Evolutionary conservation across 2,329 filamentous ascomycete genomes (phyloP), one percentile per base, ranked within the genome.

Genomic region (Stachybotrys echinatus): DNA sequence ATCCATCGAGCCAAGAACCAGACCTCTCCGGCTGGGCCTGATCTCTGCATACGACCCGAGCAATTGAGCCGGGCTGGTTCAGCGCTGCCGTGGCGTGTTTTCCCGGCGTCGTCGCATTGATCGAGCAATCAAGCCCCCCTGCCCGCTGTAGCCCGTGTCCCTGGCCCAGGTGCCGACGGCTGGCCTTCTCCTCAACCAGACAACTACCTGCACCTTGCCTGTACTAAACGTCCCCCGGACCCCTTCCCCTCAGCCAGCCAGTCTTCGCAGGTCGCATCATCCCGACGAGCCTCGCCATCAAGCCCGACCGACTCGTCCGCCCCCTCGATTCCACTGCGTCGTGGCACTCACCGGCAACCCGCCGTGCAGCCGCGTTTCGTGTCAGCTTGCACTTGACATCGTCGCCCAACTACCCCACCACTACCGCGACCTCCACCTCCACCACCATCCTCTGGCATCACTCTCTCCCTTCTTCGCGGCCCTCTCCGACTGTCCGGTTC

Each of bases 331-430:
- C 27, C 27, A 34, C n/a, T n/a, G 14, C 27, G 27, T 14, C 27
- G 27, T 34, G 27, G 27, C 27, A 34, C 10, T 34, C 27, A 34
- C 8, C 17, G 40, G 40, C n/a, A 43, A 22, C 22, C 40, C 19
- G n/a, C 49, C 48, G 49, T 45, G 46, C 44, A 48, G 37, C 43
- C 49, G 50, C 52, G 51, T 57, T 53, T 52, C 49, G 55, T 51
- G 49, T 55, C 53, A 46, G 47, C 60, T 58, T 52, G 54, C 61
- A 57, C 59, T 60, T 63, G 64, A 65, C 60, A 58, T 63, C 61
- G 59, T 63, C 58, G 55, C 57, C 57, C 58, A 57, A 59, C 54
- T 64, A 34, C 27, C 27, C 27, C 27, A 34, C 27, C 27, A 34
- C 27, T 34, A 31, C 27, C 56, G 52, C 55, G 55, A 56, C 55